phyloP scores from a whole-genome alignment of 192 early-diverging fungal species.

The Umbelopsis isabellina region DNA sequence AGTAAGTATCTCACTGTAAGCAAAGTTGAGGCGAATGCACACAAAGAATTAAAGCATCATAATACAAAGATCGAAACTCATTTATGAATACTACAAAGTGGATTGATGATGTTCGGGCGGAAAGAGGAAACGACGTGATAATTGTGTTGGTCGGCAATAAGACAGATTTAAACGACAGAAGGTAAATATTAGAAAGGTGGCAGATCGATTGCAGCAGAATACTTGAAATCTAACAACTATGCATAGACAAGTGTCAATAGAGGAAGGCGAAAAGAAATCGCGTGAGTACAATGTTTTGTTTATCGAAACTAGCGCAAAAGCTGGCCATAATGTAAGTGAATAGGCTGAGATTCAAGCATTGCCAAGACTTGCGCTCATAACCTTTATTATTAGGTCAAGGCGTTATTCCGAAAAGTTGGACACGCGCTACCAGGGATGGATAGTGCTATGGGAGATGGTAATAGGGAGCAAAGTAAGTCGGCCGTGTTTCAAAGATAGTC shows the following conservation, averaged over 20 bases:
- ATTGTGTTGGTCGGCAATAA: slow-evolving; percentile 99
- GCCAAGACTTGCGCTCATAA: too few relatives aligned
- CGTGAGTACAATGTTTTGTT: slow-evolving; percentile 97
- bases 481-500: background rate
- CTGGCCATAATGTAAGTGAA: slow-evolving; percentile 88
- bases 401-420: slow-evolving; percentile 96
- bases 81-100: slow-evolving; percentile 96
- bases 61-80: slow-evolving; percentile 80
- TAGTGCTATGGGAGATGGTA: slow-evolving; percentile 56
- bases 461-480: slow-evolving; percentile 37
- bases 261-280: slow-evolving; percentile 97
- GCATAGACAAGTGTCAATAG: slow-evolving; percentile 85
- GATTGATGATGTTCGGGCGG: slow-evolving; percentile 97
- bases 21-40: too few relatives aligned
- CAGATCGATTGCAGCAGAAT: too few relatives aligned
- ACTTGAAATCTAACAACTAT: background rate
- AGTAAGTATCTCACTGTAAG: slow-evolving; percentile 53
- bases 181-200: slow-evolving; percentile 46
- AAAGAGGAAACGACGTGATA: slow-evolving; percentile 95
- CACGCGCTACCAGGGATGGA: slow-evolving; percentile 89
- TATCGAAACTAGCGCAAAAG: slow-evolving; percentile 99
- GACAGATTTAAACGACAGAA: slow-evolving; percentile 92
- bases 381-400: slow-evolving; percentile 74
- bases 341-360: too few relatives aligned
- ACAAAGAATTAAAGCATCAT: background rate